Conservation (phyloP, 805 yeast genomes). For the Zygosaccharomyces kombuchaensis region DNA sequence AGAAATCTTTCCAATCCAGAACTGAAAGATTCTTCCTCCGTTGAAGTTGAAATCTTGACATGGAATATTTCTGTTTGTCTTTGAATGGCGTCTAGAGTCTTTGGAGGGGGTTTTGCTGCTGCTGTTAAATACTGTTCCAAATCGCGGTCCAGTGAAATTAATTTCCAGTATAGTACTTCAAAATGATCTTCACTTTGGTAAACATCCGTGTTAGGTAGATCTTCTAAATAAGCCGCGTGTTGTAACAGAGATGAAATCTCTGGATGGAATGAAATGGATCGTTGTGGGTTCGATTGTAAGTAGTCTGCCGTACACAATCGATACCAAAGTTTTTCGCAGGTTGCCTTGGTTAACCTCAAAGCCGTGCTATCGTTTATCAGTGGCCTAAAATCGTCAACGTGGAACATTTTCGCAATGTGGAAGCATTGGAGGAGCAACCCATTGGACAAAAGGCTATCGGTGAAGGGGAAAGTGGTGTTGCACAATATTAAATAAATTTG, state of each 20-base stretch:
- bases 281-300: constrained; percentile 24
- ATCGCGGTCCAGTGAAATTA: constrained; percentile 33
- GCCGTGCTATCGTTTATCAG: constrained; percentile 23
- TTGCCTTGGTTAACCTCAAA: constrained; percentile 20
- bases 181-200: constrained; percentile 29
- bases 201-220: constrained; percentile 23
- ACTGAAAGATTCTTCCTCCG: constrained; percentile 15
- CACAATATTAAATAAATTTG: constrained; percentile 28
- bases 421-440: constrained; percentile 23
- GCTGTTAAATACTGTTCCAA: constrained; percentile 21
- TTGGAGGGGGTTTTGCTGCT: constrained; percentile 26
- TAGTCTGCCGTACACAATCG: constrained; percentile 28
- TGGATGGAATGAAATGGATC: constrained; percentile 20
- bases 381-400: constrained; percentile 22
- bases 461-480: constrained; percentile 22
- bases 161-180: constrained; percentile 31
- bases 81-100: constrained; percentile 29
- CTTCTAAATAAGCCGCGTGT: constrained; percentile 29
- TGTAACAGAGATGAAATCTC: constrained; percentile 28
- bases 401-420: constrained; percentile 25
- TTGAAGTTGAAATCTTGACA: constrained; percentile 11
- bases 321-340: constrained; percentile 31
- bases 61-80: constrained; percentile 22
- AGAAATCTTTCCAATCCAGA: constrained; percentile 27
- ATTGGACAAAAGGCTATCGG: constrained; percentile 15